Conservation (phyloP, 228 moss, liverwort and hornwort genomes). For the Sphagnum magellanicum region DNA sequence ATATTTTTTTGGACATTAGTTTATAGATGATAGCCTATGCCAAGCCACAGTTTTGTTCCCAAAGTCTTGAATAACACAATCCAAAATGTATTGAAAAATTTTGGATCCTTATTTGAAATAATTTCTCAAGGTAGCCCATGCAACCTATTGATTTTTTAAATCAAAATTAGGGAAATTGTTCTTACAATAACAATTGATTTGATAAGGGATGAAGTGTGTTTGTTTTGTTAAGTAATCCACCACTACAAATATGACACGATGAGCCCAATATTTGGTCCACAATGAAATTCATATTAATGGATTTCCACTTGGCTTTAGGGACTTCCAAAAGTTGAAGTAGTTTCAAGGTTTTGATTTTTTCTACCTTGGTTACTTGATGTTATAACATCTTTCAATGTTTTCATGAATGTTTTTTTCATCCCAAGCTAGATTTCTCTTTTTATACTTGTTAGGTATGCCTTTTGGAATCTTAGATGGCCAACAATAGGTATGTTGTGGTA, state of each 20-base stretch:
- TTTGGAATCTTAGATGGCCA: background rate
- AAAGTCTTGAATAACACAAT: background rate
- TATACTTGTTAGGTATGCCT: background rate
- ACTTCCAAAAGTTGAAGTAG: conserved; percentile 6
- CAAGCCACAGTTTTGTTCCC: conserved; percentile 1
- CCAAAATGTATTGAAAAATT: conserved; percentile 4
- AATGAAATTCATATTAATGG: conserved; percentile 7
- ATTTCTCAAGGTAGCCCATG: conserved; percentile 5
- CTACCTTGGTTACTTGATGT: conserved; percentile 1
- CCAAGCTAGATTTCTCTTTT: background rate
- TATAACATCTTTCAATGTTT: background rate
- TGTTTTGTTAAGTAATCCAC: conserved; percentile 1
- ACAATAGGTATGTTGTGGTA: background rate
- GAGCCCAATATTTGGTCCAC: background rate
- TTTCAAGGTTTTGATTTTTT: background rate
- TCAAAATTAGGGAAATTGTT: background rate
- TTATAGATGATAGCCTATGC: conserved; percentile 6
- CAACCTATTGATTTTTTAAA: background rate
- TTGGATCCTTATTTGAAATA: conserved; percentile 4
- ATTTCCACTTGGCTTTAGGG: background rate
- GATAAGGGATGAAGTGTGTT: background rate
- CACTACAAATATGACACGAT: conserved; percentile 4
- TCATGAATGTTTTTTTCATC: conserved; percentile 1
- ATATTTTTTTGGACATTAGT: conserved; percentile 7
- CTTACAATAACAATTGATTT: background rate